These are phyloP conservation scores for Phytophthora fragariae DNA, from an alignment of 352 stramenopile species.

Conservation along the genomic window DNA sequence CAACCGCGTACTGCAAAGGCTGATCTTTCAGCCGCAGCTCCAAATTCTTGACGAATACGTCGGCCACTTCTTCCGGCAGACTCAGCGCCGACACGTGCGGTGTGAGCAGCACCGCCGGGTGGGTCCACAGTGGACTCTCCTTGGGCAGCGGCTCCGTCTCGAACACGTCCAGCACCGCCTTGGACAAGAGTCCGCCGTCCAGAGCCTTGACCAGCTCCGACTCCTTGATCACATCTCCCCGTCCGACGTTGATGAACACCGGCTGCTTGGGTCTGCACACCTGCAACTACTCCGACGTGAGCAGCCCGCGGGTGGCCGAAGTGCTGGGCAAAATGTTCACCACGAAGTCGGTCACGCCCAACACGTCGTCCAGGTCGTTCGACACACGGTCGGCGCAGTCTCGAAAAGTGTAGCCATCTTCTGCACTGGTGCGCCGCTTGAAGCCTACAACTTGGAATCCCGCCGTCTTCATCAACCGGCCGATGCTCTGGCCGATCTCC, in stretches of 20 bases:
- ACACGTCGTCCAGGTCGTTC: conserved; percentile 53
- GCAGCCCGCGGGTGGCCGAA: conserved; percentile 66
- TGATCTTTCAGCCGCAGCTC: conserved; percentile 47
- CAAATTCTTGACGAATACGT: conserved; percentile 77
- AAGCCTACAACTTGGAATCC: conserved; percentile 75
- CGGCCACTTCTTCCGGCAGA: conserved; percentile 76
- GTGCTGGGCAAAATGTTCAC: conserved; percentile 90
- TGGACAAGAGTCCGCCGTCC: conserved; percentile 65
- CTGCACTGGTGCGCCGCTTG: conserved; percentile 49
- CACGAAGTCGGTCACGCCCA: conserved; percentile 73
- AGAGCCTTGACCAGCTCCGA: conserved; percentile 72
- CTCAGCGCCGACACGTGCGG: conserved; percentile 87
- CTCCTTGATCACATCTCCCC: conserved; percentile 85
- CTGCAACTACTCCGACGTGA: conserved; percentile 55
- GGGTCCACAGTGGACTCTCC: conserved; percentile 71
- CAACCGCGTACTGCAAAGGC: conserved; percentile 53
- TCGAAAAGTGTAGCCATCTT: conserved; percentile 9
- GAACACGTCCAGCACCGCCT: conserved; percentile 71
- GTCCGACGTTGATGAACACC: conserved; percentile 90
- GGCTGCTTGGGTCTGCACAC: conserved; percentile 61
- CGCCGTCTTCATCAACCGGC: conserved; percentile 49
- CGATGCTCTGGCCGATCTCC: conserved; percentile 70
- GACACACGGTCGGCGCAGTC: conserved; percentile 53
- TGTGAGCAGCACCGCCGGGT: conserved; percentile 73
- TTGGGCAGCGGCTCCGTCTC: conserved; percentile 54